Evolutionary conservation across 345 rosid genomes (phyloP).

Genomic region (Eucalyptus pauciflora): DNA sequence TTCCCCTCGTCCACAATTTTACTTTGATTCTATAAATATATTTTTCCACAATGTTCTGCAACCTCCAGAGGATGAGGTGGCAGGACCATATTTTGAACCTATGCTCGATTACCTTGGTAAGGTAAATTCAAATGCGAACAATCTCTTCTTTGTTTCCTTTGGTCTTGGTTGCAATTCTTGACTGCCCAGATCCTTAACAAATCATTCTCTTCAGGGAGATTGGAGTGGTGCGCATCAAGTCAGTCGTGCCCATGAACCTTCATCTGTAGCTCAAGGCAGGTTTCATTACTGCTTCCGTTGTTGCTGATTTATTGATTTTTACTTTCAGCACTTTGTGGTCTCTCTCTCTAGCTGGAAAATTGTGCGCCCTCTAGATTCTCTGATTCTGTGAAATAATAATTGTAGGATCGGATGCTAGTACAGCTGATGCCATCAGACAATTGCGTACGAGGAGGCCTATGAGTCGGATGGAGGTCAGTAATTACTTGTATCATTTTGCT

Average conservation of each 20-base stretch:
- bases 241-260: constrained; percentile 33
- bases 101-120: constrained; percentile 61
- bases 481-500: background rate
- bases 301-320: background rate
- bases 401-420: constrained; percentile 42
- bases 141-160: background rate
- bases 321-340: background rate
- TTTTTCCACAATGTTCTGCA: constrained; percentile 94
- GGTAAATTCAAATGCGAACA: constrained; percentile 35
- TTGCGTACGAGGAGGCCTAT: constrained; percentile 69
- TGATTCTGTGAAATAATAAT: background rate
- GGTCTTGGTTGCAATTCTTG: background rate
- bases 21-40: constrained; percentile 89
- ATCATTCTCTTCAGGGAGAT: constrained; percentile 41
- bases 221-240: constrained; percentile 43
- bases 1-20: constrained; percentile 91
- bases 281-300: background rate
- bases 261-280: constrained; percentile 34
- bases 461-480: constrained; percentile 70
- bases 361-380: background rate
- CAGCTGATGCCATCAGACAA: constrained; percentile 45
- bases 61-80: constrained; percentile 80
- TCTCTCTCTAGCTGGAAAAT: background rate
- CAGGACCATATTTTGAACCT: constrained; percentile 41
- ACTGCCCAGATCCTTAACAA: background rate